Percentiles rank a stretch among this genome's conserved stretches.
phyloP scores from a whole-genome alignment of 1,284 basidiomycete genomes.

The Hortiboletus rubellus region DNA sequence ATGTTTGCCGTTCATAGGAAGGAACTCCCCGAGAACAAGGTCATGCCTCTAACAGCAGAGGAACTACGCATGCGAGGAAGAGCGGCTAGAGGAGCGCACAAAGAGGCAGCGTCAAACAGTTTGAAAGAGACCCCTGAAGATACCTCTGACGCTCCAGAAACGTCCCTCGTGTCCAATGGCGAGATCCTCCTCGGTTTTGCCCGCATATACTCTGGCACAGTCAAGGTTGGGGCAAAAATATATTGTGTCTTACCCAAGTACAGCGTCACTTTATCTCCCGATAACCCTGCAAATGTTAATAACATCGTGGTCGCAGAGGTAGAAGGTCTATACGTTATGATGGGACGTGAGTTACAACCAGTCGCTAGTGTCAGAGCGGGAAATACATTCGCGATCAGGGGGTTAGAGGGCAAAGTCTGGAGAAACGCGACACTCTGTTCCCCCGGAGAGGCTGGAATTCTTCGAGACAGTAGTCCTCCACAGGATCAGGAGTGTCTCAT shows the following conservation, averaged over 20 bases:
- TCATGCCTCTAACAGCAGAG: constrained; percentile 77
- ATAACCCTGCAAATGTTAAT: constrained; percentile 70
- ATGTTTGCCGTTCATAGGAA: constrained; percentile 90
- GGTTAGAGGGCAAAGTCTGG: constrained; percentile 88
- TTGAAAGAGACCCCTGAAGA: constrained; percentile 23
- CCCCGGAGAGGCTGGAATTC: constrained; percentile 47
- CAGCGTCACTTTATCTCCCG: constrained; percentile 62
- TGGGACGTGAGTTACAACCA: constrained; percentile 91
- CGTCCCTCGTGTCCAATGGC: constrained; percentile 30
- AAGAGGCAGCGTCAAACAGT: constrained; percentile 35
- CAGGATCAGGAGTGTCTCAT: constrained; percentile 59
- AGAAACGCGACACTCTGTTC: constrained; percentile 91
- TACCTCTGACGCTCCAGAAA: constrained; percentile 15
- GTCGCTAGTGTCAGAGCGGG: constrained; percentile 90
- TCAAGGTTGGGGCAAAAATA: constrained; percentile 67
- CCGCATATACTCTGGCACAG: constrained; percentile 87
- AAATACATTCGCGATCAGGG: constrained; percentile 93
- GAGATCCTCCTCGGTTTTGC: constrained; percentile 91
- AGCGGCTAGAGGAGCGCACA: constrained; percentile 57
- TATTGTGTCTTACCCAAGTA: constrained; percentile 91
- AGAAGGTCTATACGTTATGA: constrained; percentile 92
- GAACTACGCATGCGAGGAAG: constrained; percentile 78
- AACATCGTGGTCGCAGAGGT: constrained; percentile 67
- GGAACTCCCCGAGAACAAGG: constrained; percentile 86
- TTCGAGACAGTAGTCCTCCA: constrained; percentile 37